These are phyloP conservation scores for Eucalyptus marginata DNA, from an alignment of 345 rosid species.

Conservation along the genomic window DNA sequence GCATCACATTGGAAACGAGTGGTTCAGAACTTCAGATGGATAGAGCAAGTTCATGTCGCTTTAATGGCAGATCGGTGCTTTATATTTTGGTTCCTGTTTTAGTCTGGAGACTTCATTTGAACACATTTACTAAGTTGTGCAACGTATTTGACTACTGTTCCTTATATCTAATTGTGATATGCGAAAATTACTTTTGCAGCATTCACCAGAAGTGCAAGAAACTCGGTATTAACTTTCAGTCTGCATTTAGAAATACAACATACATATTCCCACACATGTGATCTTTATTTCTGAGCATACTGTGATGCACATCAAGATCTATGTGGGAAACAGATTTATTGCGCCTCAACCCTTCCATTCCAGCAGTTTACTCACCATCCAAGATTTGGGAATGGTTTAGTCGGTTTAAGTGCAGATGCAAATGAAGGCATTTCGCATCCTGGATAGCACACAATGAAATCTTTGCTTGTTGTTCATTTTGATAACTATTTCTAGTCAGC, in stretches of 20 bases:
- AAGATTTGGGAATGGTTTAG: neutral
- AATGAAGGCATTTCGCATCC: neutral
- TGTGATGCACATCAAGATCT: neutral
- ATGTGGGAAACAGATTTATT: neutral
- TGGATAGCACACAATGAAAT: neutral
- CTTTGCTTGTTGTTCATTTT: neutral
- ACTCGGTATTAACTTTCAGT: neutral
- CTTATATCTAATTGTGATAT: neutral
- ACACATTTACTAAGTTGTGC: neutral
- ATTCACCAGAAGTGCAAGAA: neutral
- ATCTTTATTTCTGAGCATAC: neutral
- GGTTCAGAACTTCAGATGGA: neutral
- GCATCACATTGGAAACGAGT: neutral
- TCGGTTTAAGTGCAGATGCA: neutral
- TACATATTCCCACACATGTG: neutral
- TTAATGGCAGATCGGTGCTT: neutral
- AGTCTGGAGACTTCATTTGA: neutral
- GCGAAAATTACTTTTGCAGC: neutral
- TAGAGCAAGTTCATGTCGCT: neutral
- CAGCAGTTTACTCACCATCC: neutral
- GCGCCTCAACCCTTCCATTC: neutral
- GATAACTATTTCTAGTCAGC: neutral
- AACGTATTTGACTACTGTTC: neutral
- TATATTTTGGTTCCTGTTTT: neutral
- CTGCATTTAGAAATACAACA: neutral